Evolutionary conservation across 2,329 filamentous ascomycete species (phyloP).

Genomic region (Hymenoscyphus linearis): DNA sequence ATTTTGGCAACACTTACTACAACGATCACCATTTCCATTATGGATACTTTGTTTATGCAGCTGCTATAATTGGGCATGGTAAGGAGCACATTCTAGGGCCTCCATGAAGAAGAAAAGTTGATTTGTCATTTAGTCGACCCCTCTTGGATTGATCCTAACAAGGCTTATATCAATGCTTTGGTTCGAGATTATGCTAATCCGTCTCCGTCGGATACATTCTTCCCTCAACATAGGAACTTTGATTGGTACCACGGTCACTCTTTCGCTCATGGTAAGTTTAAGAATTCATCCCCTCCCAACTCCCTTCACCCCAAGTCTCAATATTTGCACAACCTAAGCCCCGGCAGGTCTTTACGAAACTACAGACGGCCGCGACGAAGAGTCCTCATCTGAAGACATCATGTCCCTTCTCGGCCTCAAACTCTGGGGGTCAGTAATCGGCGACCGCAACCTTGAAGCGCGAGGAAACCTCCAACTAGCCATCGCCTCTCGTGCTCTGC

Average conservation of each 20-base stretch:
- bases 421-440: conserved; percentile 81
- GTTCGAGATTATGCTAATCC: conserved; percentile 82
- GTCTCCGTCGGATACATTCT: conserved; percentile 61
- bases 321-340: background rate
- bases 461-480: conserved; percentile 78
- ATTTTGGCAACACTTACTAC: conserved; percentile 77
- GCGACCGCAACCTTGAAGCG: conserved; percentile 71
- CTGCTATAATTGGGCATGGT: conserved; percentile 69
- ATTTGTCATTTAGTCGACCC: conserved; percentile 50
- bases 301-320: background rate
- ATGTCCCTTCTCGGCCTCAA: conserved; percentile 80
- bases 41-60: conserved; percentile 85
- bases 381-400: conserved; percentile 85
- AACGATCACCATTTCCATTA: conserved; percentile 38
- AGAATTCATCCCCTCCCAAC: background rate
- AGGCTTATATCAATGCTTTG: conserved; percentile 74
- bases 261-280: conserved; percentile 64
- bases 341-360: conserved; percentile 53
- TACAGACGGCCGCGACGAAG: conserved; percentile 74
- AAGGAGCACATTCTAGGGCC: background rate
- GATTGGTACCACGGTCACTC: conserved; percentile 95
- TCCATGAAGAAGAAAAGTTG: background rate
- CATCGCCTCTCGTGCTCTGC: conserved; percentile 67
- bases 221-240: conserved; percentile 77
- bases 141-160: conserved; percentile 67